Conservation (phyloP, 1,139 yeast species). For the Geotrichum phurueaensis region DNA sequence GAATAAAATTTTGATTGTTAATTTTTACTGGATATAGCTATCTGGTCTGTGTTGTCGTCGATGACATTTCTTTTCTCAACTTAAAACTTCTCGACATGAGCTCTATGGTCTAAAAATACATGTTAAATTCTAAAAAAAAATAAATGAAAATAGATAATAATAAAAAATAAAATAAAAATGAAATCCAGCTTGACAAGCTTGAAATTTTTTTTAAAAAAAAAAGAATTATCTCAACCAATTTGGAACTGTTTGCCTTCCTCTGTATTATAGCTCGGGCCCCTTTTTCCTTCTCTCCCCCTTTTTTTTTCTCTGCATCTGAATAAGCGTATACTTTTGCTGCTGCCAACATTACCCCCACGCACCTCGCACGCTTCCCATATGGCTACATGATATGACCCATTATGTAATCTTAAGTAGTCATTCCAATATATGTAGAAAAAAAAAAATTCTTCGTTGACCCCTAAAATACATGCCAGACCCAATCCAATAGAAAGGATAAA, state of each 20-base stretch:
- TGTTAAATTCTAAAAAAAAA: too few species aligned
- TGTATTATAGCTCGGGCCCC: background rate
- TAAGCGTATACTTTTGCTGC: background rate
- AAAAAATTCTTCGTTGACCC: background rate
- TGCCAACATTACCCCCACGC: background rate
- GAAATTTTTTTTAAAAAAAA: background rate
- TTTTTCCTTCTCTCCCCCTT: background rate
- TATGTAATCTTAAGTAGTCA: background rate
- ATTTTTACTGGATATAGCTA: background rate
- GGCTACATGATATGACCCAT: background rate
- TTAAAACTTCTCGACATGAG: background rate
- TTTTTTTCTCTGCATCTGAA: background rate
- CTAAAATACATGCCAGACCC: too few species aligned
- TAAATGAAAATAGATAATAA: too few species aligned
- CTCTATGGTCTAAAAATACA: too few species aligned
- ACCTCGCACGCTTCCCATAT: background rate
- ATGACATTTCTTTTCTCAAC: background rate
- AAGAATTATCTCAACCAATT: background rate
- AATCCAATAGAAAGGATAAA: too few species aligned
- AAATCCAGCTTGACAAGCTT: background rate
- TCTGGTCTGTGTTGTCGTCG: background rate
- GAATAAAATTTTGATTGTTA: background rate
- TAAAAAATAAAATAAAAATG: too few species aligned
- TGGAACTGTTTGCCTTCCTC: background rate
- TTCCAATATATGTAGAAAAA: too few species aligned